Percentiles rank a stretch among this genome's conserved stretches.
Conservation (phyloP, 2,329 filamentous ascomycete genomes). For the Pseudogymnoascus sp. region DNA sequence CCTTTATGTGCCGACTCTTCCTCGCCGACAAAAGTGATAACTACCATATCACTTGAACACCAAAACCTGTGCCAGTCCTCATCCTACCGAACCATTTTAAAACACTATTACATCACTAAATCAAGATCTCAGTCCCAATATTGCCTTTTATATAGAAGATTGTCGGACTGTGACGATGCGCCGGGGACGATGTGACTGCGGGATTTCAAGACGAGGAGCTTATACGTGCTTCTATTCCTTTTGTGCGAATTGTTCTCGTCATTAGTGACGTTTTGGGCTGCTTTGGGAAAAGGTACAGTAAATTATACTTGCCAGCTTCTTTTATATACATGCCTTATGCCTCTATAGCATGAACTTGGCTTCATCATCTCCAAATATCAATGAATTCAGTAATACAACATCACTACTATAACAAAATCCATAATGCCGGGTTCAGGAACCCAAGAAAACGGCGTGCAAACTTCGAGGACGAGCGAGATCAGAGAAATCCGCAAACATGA, state of each 20-base stretch:
- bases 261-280: neutral
- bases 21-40: neutral
- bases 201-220: neutral
- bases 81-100: neutral
- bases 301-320: neutral
- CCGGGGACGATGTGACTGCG: neutral
- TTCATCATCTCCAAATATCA: neutral
- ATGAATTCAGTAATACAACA: neutral
- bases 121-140: neutral
- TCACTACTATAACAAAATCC: neutral
- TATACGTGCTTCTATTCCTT: neutral
- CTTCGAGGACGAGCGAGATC: neutral
- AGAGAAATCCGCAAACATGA: neutral
- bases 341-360: neutral
- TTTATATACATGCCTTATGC: neutral
- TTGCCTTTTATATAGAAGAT: neutral
- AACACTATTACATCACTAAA: neutral
- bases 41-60: neutral
- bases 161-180: neutral
- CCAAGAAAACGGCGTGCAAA: neutral
- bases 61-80: neutral
- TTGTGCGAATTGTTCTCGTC: neutral
- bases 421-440: neutral
- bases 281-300: neutral
- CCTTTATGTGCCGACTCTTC: neutral